These are phyloP conservation scores for Nitzschia sp. DNA, from an alignment of 108 stramenopile species.

Conservation along the genomic window DNA sequence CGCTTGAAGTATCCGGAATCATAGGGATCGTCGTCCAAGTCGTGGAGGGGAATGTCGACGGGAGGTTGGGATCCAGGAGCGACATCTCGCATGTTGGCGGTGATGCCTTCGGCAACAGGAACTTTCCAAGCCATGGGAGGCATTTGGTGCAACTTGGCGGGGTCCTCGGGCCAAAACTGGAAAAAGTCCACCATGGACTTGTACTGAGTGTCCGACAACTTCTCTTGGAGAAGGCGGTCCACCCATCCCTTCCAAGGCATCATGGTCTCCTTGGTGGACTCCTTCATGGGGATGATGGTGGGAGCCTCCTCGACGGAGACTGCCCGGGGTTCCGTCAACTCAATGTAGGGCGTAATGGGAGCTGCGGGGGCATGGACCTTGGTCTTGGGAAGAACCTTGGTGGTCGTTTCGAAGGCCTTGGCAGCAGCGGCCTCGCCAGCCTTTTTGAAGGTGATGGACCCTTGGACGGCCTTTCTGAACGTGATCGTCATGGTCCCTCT, in stretches of 20 bases:
- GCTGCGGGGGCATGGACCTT: conserved; percentile 12
- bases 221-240: conserved; percentile 57
- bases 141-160: conserved; percentile 54
- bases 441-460: conserved; percentile 34
- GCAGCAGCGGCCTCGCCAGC: conserved; percentile 40
- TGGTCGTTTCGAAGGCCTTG: conserved; percentile 6
- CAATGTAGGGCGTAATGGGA: conserved; percentile 2
- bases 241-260: conserved; percentile 90
- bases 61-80: conserved; percentile 80
- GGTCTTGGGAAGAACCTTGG: background rate
- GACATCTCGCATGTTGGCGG: conserved; percentile 67
- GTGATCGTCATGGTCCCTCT: conserved; percentile 11
- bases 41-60: conserved; percentile 55
- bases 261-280: conserved; percentile 61
- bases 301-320: conserved; percentile 50
- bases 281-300: conserved; percentile 38
- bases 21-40: conserved; percentile 74
- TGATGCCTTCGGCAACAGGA: conserved; percentile 54
- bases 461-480: too few relatives aligned
- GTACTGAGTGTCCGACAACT: conserved; percentile 57
- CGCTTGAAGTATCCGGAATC: conserved; percentile 81
- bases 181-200: conserved; percentile 45
- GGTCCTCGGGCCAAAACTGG: conserved; percentile 70
- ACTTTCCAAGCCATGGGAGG: conserved; percentile 56
- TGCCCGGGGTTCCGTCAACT: conserved; percentile 41